Evolutionary conservation across 805 yeast species (phyloP).

Genomic region (Saccharomyces eubayanus): DNA sequence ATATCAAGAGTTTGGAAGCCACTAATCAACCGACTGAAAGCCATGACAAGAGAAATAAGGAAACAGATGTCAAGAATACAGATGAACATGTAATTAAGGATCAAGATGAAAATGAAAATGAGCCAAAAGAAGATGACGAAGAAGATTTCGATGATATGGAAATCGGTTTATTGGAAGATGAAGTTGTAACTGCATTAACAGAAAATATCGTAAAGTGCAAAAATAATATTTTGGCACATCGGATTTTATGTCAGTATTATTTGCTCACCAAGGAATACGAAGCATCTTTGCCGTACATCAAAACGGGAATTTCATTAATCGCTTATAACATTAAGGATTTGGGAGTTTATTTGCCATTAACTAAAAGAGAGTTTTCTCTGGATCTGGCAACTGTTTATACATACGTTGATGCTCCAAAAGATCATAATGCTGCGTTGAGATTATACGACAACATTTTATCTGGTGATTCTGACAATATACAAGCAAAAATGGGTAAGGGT

Average conservation of each 20-base stretch:
- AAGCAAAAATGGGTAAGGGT: slow-evolving; percentile 77
- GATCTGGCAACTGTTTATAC: slow-evolving; percentile 70
- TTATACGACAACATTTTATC: slow-evolving; percentile 57
- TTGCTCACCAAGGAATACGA: slow-evolving; percentile 55
- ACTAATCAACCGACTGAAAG: slow-evolving; percentile 15
- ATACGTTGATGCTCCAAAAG: slow-evolving; percentile 84
- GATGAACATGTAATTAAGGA: slow-evolving; percentile 7
- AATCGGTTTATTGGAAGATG: slow-evolving; percentile 33
- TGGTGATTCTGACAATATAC: slow-evolving; percentile 38
- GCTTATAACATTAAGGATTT: slow-evolving; percentile 40
- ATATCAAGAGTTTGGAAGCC: slow-evolving; percentile 25
- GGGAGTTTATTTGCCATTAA: slow-evolving; percentile 41
- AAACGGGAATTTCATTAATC: slow-evolving; percentile 48
- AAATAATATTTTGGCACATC: slow-evolving; percentile 49
- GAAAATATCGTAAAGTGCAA: slow-evolving; percentile 43
- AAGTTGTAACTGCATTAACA: slow-evolving; percentile 40
- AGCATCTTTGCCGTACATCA: slow-evolving; percentile 51
- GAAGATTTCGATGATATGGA: slow-evolving; percentile 19
- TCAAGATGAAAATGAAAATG: slow-evolving; percentile 3
- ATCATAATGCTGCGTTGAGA: slow-evolving; percentile 63
- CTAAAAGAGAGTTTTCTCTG: slow-evolving; percentile 53
- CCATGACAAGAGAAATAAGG: slow-evolving; percentile 19
- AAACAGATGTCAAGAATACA: slow-evolving; percentile 5
- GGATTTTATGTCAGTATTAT: slow-evolving; percentile 56
- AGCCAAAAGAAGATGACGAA: slow-evolving; percentile 7